Conservation (phyloP, 768 basidiomycete species). For the Hemileccinum rubropunctum region DNA sequence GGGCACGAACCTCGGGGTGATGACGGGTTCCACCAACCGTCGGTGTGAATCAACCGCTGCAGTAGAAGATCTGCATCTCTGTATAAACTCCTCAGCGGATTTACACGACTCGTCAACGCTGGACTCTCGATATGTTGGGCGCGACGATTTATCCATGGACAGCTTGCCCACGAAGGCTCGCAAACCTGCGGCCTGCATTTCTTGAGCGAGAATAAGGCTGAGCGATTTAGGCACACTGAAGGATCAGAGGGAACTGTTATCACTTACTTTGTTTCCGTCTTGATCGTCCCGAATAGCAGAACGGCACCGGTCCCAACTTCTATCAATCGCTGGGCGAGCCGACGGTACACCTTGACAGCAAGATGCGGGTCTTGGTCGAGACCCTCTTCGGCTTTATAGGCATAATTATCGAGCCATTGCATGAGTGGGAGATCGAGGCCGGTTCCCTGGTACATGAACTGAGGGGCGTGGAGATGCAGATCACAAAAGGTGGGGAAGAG, state of each 20-base stretch:
- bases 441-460: slow-evolving; percentile 85
- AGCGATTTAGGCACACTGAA: background rate
- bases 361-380: slow-evolving; percentile 61
- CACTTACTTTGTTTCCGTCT: slow-evolving; percentile 74
- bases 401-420: slow-evolving; percentile 81
- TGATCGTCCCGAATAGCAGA: slow-evolving; percentile 81
- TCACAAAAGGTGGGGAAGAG: slow-evolving; percentile 80
- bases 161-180: slow-evolving; percentile 87
- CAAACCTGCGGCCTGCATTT: slow-evolving; percentile 68
- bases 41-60: slow-evolving; percentile 40
- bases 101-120: slow-evolving; percentile 48
- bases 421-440: slow-evolving; percentile 83
- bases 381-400: slow-evolving; percentile 76
- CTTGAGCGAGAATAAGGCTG: slow-evolving; percentile 76
- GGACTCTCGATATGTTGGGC: slow-evolving; percentile 67
- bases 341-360: slow-evolving; percentile 64
- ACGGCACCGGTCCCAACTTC: slow-evolving; percentile 78
- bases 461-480: slow-evolving; percentile 85
- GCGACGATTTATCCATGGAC: slow-evolving; percentile 81
- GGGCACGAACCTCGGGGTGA: slow-evolving; percentile 89
- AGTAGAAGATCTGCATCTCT: slow-evolving; percentile 42
- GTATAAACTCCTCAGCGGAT: slow-evolving; percentile 56
- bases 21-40: slow-evolving; percentile 70
- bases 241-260: background rate
- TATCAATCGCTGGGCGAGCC: slow-evolving; percentile 62